Percentiles rank a stretch among this genome's conserved stretches.
Conservation (phyloP, 805 yeast species). For the Ogataea siamensis region DNA sequence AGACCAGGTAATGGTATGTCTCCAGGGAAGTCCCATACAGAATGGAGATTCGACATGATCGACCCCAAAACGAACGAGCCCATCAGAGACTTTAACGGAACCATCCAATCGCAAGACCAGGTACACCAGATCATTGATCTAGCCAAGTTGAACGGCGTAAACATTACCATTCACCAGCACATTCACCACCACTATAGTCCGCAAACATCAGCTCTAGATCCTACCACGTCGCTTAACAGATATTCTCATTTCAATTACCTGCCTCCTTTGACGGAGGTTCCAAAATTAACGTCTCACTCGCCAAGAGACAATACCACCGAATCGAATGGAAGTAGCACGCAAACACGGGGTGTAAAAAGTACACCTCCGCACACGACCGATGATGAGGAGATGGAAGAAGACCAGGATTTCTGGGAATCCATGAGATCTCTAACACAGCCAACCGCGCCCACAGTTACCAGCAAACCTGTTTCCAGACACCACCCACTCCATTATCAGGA, state of each 20-base stretch:
- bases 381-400: constrained; percentile 57
- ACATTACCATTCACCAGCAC: constrained; percentile 79
- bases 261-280: constrained; percentile 69
- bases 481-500: constrained; percentile 48
- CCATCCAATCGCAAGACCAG: constrained; percentile 49
- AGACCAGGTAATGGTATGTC: constrained; percentile 12
- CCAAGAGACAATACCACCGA: constrained; percentile 36
- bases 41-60: constrained; percentile 61
- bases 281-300: constrained; percentile 63
- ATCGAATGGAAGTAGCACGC: constrained; percentile 21
- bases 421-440: constrained; percentile 55
- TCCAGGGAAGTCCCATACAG: constrained; percentile 37
- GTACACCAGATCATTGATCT: constrained; percentile 58
- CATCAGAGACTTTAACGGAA: constrained; percentile 43
- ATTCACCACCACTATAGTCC: constrained; percentile 74
- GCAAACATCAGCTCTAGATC: constrained; percentile 40
- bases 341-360: constrained; percentile 16
- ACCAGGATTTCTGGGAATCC: constrained; percentile 69
- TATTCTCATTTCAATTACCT: constrained; percentile 71
- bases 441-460: constrained; percentile 25
- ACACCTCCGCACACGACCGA: constrained; percentile 27
- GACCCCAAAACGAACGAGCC: constrained; percentile 45
- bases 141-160: constrained; percentile 55
- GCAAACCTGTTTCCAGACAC: constrained; percentile 50
- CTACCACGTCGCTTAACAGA: constrained; percentile 55